Conservation (phyloP, 805 yeast species). For the Saccharomycopsis fodiens region DNA sequence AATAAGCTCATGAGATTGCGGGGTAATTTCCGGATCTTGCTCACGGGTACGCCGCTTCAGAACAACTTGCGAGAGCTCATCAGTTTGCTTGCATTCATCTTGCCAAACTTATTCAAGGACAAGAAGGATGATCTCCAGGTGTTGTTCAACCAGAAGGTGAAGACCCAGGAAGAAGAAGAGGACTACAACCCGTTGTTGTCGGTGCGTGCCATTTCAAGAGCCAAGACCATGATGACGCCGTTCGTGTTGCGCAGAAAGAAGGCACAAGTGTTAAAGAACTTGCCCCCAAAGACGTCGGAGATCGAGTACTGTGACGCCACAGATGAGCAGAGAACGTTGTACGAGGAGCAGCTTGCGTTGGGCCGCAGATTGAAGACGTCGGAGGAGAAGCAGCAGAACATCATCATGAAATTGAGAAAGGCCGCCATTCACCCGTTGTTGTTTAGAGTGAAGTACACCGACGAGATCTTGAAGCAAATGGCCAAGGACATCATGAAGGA, state of each 20-base stretch:
- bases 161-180: slow-evolving; percentile 45
- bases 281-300: slow-evolving; percentile 68
- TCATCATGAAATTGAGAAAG: slow-evolving; percentile 83
- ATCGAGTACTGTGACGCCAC: slow-evolving; percentile 61
- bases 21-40: slow-evolving; percentile 75
- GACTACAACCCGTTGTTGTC: slow-evolving; percentile 75
- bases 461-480: slow-evolving; percentile 55
- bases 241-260: slow-evolving; percentile 89
- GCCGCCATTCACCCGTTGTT: slow-evolving; percentile 89
- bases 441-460: slow-evolving; percentile 59
- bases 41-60: slow-evolving; percentile 97
- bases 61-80: slow-evolving; percentile 87
- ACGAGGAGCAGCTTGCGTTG: slow-evolving; percentile 46
- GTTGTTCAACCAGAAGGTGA: slow-evolving; percentile 81
- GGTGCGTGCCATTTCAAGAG: slow-evolving; percentile 85
- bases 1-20: slow-evolving; percentile 74
- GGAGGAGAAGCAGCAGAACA: slow-evolving; percentile 44
- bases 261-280: slow-evolving; percentile 81
- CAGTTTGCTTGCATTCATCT: slow-evolving; percentile 81
- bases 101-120: slow-evolving; percentile 75
- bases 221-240: slow-evolving; percentile 98
- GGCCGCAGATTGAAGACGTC: slow-evolving; percentile 29
- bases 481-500: slow-evolving; percentile 72
- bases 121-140: slow-evolving; percentile 75
- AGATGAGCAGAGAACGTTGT: slow-evolving; percentile 46